Percentiles rank a stretch among this genome's conserved stretches.
Conservation (phyloP, 352 stramenopile species). For the Globisporangium canariense region DNA sequence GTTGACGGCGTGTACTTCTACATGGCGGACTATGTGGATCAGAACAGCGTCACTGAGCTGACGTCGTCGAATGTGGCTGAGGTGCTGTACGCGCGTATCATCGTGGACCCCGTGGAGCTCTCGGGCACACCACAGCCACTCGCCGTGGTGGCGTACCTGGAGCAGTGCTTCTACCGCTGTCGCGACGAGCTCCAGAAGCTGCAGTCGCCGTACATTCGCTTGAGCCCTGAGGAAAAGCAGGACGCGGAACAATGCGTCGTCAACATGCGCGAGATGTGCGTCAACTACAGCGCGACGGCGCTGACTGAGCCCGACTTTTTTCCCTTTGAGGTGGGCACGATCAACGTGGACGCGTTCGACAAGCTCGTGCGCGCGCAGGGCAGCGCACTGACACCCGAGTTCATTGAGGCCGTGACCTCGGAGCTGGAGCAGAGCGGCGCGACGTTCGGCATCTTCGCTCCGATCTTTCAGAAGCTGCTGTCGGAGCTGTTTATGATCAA, state of each 20-base stretch:
- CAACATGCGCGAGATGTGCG: slow-evolving; percentile 68
- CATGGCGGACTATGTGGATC: slow-evolving; percentile 32
- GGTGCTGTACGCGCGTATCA: slow-evolving; percentile 67
- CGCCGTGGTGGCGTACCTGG: slow-evolving; percentile 63
- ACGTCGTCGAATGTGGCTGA: slow-evolving; percentile 51
- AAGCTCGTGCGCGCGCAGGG: slow-evolving; percentile 59
- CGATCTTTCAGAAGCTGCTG: slow-evolving; percentile 80
- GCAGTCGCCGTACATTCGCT: slow-evolving; percentile 54
- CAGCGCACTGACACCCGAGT: slow-evolving; percentile 54
- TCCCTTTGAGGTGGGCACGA: slow-evolving; percentile 57
- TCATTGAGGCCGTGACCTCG: slow-evolving; percentile 45
- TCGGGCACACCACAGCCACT: slow-evolving; percentile 49
- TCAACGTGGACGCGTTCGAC: slow-evolving; percentile 68
- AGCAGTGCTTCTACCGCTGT: slow-evolving; percentile 73
- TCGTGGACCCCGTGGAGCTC: slow-evolving; percentile 50
- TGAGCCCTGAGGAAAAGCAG: slow-evolving; percentile 45
- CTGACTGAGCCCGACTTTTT: slow-evolving; percentile 87
- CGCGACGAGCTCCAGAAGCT: slow-evolving; percentile 68
- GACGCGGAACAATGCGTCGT: slow-evolving; percentile 45
- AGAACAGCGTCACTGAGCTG: slow-evolving; percentile 23
- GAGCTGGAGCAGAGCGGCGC: slow-evolving; percentile 50
- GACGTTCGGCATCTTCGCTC: slow-evolving; percentile 56
- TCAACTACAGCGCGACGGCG: slow-evolving; percentile 84
- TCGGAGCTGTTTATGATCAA: slow-evolving; percentile 78
- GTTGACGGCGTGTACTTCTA: slow-evolving; percentile 35